A percentile compares a stretch with the other conserved stretches of the same genome.
These are phyloP conservation scores for Fusarium clavum DNA, from an alignment of 2,329 filamentous ascomycete genomes.

Conservation along the genomic window DNA sequence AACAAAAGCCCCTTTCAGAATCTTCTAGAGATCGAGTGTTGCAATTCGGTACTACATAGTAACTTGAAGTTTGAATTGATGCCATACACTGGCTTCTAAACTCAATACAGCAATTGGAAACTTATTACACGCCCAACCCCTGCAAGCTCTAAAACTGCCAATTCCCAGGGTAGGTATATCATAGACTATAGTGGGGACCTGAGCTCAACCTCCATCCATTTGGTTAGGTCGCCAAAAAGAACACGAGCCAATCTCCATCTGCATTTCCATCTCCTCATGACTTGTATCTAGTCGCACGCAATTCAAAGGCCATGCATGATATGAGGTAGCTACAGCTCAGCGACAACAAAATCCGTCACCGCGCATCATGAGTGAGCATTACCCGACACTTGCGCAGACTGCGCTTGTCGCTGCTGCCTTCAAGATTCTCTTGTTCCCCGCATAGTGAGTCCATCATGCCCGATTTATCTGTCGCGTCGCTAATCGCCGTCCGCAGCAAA, in stretches of 20 bases:
- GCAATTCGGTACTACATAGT: neutral
- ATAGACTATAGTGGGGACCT: conserved; percentile 25
- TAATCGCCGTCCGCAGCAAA: conserved; percentile 70
- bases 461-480: conserved; percentile 5
- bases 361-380: conserved; percentile 77
- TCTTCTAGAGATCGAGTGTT: neutral
- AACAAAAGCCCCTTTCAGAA: conserved; percentile 20
- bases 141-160: conserved; percentile 8
- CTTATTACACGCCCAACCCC: neutral
- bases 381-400: conserved; percentile 90
- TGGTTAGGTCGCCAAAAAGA: conserved; percentile 22
- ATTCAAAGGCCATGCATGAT: conserved; percentile 44
- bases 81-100: neutral
- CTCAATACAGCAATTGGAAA: neutral
- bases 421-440: conserved; percentile 91
- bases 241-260: conserved; percentile 38
- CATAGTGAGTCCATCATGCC: conserved; percentile 76
- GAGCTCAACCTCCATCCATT: neutral
- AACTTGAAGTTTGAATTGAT: neutral
- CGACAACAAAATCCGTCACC: conserved; percentile 28
- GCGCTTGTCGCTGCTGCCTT: conserved; percentile 87
- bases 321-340: conserved; percentile 26
- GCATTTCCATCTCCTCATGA: conserved; percentile 27
- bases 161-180: conserved; percentile 7
- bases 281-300: conserved; percentile 16